A percentile compares a stretch with the other conserved stretches of the same genome.
Evolutionary conservation across 83 land plant species (phyloP).

Genomic region (Picea engelmannii): DNA sequence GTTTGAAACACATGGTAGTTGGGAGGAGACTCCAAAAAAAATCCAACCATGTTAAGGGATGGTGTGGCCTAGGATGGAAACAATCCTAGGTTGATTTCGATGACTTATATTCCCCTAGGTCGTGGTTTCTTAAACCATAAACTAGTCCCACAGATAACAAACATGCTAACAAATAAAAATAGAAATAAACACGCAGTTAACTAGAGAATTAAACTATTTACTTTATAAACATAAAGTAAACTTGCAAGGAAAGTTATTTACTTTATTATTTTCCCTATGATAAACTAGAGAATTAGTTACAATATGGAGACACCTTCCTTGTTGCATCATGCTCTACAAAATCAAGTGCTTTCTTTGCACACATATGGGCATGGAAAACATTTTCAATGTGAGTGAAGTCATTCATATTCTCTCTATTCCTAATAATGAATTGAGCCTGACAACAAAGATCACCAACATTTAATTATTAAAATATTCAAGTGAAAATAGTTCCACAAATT

Average conservation of each 20-base stretch:
- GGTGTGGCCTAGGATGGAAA: no score
- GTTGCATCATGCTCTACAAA: slow-evolving; percentile 40
- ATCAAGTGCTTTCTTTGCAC: slow-evolving; percentile 69
- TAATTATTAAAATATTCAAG: no score
- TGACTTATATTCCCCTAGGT: no score
- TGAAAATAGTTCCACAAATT: not conserved
- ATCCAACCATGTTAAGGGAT: no score
- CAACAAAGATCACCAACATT: not conserved
- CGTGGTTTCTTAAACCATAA: no score
- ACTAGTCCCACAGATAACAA: no score
- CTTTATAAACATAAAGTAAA: no score
- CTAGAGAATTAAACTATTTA: not conserved
- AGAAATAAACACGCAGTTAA: slow-evolving; percentile 62
- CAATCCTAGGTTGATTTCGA: no score
- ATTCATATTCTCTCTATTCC: slow-evolving; percentile 73
- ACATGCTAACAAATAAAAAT: no score
- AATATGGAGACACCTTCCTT: slow-evolving; percentile 67
- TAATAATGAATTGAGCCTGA: slow-evolving; percentile 69
- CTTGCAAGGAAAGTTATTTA: not conserved
- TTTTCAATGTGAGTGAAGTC: slow-evolving; percentile 91
- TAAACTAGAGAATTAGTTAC: not conserved
- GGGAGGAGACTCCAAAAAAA: no score
- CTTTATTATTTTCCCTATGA: not conserved
- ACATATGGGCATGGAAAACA: slow-evolving; percentile 81
- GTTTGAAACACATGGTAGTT: no score